Conservation (phyloP, 1,139 yeast species). For the Nakaseomyces kungkrabaensis region DNA sequence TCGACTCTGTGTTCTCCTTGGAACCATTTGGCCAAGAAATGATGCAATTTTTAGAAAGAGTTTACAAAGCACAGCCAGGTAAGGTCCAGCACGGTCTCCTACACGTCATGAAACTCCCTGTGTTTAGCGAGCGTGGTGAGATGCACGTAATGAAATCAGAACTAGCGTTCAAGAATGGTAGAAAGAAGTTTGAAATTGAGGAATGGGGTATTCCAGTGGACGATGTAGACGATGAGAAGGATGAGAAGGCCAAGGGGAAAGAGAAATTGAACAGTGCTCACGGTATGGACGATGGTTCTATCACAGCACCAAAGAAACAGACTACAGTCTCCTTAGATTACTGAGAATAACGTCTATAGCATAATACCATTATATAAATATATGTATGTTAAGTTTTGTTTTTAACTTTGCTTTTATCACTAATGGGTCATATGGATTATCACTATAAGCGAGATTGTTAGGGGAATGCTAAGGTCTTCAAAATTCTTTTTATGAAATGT, state of each 20-base stretch:
- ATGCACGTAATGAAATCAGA: conserved; percentile 73
- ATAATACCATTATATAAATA: background rate
- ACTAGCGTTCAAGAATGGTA: conserved; percentile 77
- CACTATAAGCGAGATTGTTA: background rate
- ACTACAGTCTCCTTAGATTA: conserved; percentile 15
- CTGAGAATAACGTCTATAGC: background rate
- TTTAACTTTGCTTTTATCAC: background rate
- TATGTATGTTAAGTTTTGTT: too few species aligned
- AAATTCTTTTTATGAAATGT: too few species aligned
- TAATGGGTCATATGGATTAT: background rate
- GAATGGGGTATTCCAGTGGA: conserved; percentile 96
- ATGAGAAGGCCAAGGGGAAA: background rate
- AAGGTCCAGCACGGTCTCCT: conserved; percentile 80
- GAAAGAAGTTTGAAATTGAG: conserved; percentile 73
- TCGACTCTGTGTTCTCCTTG: conserved; percentile 63
- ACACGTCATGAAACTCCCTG: conserved; percentile 64
- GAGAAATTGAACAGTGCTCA: conserved; percentile 2
- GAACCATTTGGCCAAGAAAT: conserved; percentile 79
- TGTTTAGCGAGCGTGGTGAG: conserved; percentile 63
- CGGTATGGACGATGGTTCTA: conserved; percentile 5
- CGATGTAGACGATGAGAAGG: conserved; percentile 43
- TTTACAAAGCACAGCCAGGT: conserved; percentile 51
- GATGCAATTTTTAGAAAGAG: conserved; percentile 53
- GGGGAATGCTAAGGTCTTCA: background rate
- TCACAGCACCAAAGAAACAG: conserved; percentile 8